Percentiles rank a stretch among this genome's conserved stretches.
Evolutionary conservation across 2,329 filamentous ascomycete species (phyloP).

Genomic region (Delphinella strobiligena): DNA sequence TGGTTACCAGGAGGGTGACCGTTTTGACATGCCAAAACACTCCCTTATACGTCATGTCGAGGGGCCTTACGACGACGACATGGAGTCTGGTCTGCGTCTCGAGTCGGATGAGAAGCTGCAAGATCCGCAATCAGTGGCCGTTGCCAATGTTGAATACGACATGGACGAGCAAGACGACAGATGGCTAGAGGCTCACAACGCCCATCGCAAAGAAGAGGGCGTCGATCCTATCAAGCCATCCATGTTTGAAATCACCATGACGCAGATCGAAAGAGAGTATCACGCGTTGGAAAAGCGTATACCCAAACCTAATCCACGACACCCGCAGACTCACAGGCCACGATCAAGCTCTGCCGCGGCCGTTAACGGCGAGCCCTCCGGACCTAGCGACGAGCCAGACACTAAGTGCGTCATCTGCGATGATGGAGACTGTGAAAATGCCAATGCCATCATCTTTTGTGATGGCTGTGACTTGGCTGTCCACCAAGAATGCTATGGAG

Average conservation of each 20-base stretch:
- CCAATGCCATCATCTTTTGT: slow-evolving; percentile 97
- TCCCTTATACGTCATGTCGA: slow-evolving; percentile 54
- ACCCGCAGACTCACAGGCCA: slow-evolving; percentile 84
- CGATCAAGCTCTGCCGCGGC: slow-evolving; percentile 88
- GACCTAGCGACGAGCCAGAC: slow-evolving; percentile 79
- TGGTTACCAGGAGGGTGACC: slow-evolving; percentile 89
- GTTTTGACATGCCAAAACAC: slow-evolving; percentile 67
- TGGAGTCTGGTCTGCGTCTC: slow-evolving; percentile 36
- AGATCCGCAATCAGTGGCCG: slow-evolving; percentile 32
- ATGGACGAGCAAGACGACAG: slow-evolving; percentile 99
- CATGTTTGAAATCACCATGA: slow-evolving; percentile 95
- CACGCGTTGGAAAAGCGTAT: slow-evolving; percentile 86
- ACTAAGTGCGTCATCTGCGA: slow-evolving; percentile 97
- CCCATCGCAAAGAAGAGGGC: slow-evolving; percentile 58
- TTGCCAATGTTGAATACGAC: slow-evolving; percentile 91
- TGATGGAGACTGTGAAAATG: slow-evolving; percentile 98
- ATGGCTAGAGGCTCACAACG: slow-evolving; percentile 81
- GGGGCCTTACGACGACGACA: slow-evolving; percentile 51
- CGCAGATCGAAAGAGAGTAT: slow-evolving; percentile 98
- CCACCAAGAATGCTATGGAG: slow-evolving; percentile 97
- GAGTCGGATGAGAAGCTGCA: slow-evolving; percentile 48
- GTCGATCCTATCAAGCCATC: slow-evolving; percentile 81
- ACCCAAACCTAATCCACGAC: slow-evolving; percentile 92
- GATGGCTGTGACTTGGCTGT: slow-evolving; percentile 96
- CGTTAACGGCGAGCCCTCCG: slow-evolving; percentile 82